Base-by-base conservation (phyloP, 495 filamentous ascomycete genomes). In the Parachaetomium inaequale region DNA sequence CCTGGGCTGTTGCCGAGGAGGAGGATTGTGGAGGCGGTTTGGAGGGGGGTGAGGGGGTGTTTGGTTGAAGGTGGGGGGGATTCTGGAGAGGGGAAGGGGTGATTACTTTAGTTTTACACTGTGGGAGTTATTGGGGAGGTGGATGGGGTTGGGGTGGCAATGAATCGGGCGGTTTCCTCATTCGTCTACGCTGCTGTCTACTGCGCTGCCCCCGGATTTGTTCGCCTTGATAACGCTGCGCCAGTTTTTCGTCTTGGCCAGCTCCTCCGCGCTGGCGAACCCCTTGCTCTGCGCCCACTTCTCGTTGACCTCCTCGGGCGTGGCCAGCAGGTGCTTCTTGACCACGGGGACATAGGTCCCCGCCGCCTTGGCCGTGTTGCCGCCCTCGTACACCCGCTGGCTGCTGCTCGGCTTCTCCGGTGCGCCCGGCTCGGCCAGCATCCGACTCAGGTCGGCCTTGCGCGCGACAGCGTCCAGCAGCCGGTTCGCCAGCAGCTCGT, bases 21-120 rank as follows among this genome's bases (percentile, higher is more conserved):
- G 55, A 77, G 75, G 42, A 86, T 93, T 45, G 71, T 93, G n/a
- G 89, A 93, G 69, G 82, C 83, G 65, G 91, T 96, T n/a, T 94
- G 90, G 90, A 85, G 88, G 62, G 91, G 90, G 5, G 84, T 84
- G 17, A 81, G 87, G 52, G 84, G 79, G 45, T 96, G 89, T 77
- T 77, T 95, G 55, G 92, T 88, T 70, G 91, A 92, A 74, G 43
- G 84, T 81, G 67, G 76, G 17, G 61, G 28, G 21, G 42, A 15
- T 15, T 4, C 1, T 14, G n/a, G n/a, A 8, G 28, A 32, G 53
- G 49, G 31, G 28, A 14, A 40, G 11, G 45, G 36, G 26, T 49
- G 40, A 38, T 36, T 36, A 23, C 26, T 57, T 49, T 60, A 19
- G 5, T 53, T 43, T 42, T 31, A 19, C 11, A 2, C 14, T 7